These are phyloP conservation scores for Phylloboletellus chloephorus DNA, from an alignment of 1,284 basidiomycete genomes.

Conservation along the genomic window DNA sequence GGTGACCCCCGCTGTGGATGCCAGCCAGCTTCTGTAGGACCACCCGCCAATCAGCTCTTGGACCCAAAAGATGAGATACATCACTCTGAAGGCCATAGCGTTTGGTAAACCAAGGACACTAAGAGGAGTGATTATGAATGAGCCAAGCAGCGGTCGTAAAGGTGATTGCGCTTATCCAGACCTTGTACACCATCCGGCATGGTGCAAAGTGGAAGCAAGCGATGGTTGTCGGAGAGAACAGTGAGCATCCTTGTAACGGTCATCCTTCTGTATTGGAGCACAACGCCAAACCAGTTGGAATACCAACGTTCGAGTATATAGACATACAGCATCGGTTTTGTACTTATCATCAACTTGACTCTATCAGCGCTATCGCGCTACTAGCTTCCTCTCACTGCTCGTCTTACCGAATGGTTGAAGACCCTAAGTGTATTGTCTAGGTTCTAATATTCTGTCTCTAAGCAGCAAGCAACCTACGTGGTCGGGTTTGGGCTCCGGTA, in stretches of 20 bases:
- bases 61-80: constrained; percentile 58
- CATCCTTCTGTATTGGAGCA: too few species aligned
- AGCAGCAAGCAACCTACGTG: constrained; percentile 41
- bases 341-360: too few species aligned
- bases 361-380: too few species aligned
- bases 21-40: constrained; percentile 6
- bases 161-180: constrained; percentile 47
- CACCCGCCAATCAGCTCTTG: constrained; percentile 36
- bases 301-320: too few species aligned
- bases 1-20: background rate
- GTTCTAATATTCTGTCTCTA: background rate
- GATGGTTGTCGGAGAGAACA: constrained; percentile 62
- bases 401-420: too few species aligned
- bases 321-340: too few species aligned
- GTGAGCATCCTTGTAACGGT: constrained; percentile 30
- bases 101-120: constrained; percentile 36
- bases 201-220: constrained; percentile 59
- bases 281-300: too few species aligned
- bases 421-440: too few species aligned
- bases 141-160: constrained; percentile 36
- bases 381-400: too few species aligned
- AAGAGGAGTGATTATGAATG: background rate
- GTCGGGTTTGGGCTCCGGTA: constrained; percentile 46
- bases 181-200: constrained; percentile 42
- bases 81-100: constrained; percentile 51